A percentile compares a stretch with the other conserved stretches of the same genome.
Evolutionary conservation across 371 early-diverging fungal species (phyloP).

Genomic region (Syncephalastrum racemosum): DNA sequence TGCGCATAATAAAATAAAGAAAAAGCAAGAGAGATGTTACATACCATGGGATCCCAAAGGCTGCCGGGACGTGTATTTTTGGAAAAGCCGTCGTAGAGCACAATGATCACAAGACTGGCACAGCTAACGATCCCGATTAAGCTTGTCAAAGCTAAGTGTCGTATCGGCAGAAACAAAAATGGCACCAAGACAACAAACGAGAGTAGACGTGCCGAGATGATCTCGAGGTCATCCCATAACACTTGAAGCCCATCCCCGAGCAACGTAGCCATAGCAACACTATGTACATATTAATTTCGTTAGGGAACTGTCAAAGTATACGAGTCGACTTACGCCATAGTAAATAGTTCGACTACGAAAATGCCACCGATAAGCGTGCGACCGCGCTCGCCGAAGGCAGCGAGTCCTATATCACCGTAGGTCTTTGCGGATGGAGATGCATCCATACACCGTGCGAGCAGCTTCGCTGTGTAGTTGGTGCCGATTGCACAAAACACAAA

Average conservation of each 20-base stretch:
- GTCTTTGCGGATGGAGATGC: slow-evolving; percentile 28
- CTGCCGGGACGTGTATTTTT: slow-evolving; percentile 53
- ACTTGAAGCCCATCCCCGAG: slow-evolving; percentile 39
- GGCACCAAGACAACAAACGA: slow-evolving; percentile 23
- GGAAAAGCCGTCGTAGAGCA: slow-evolving; percentile 48
- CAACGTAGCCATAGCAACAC: slow-evolving; percentile 36
- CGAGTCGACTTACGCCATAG: slow-evolving; percentile 38
- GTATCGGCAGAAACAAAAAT: slow-evolving; percentile 36
- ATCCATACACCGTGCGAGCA: slow-evolving; percentile 40
- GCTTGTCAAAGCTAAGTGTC: slow-evolving; percentile 42
- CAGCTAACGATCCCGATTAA: slow-evolving; percentile 51
- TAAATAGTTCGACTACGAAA: slow-evolving; percentile 65
- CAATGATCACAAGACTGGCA: slow-evolving; percentile 32
- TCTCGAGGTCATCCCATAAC: slow-evolving; percentile 21
- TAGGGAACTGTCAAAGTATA: background rate
- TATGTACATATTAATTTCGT: slow-evolving; percentile 8
- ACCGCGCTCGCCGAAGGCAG: slow-evolving; percentile 60
- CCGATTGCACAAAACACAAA: slow-evolving; percentile 46
- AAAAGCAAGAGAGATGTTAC: slow-evolving; percentile 12
- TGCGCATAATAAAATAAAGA: slow-evolving; percentile 4
- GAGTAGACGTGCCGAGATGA: slow-evolving; percentile 10
- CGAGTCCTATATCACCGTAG: slow-evolving; percentile 66
- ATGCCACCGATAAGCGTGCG: slow-evolving; percentile 43
- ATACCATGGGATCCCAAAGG: slow-evolving; percentile 51
- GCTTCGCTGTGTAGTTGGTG: slow-evolving; percentile 56